Base-by-base conservation (phyloP, 1,284 basidiomycete species). In the Moesziomyces parantarcticus region DNA sequence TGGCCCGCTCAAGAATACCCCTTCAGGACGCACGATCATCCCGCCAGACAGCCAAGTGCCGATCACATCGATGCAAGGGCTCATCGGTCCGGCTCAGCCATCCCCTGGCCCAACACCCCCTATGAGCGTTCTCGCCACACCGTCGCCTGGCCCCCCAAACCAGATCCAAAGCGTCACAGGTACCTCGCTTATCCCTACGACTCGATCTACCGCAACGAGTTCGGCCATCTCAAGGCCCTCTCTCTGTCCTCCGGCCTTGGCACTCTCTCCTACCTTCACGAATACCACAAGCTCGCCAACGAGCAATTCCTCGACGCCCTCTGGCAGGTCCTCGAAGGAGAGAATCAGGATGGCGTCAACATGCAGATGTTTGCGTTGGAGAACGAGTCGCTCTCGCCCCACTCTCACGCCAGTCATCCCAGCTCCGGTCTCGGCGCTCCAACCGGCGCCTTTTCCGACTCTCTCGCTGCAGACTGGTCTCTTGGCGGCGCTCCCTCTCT, bases 281-380 rank as follows among this genome's bases (percentile, higher is more conserved):
- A 74, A 44, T 74, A 74, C 43, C 71, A 74, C 58, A 74, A 74
- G 43, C 52, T 74, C 23, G 71, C 71, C 34, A 74, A 74, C 53
- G 71, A 74, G 46, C 71, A 74, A 29, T 69, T 74, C 39, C 71
- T 74, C 23, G 71, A 74, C 36, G 71, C 71, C 9, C 49, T 74
- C 20, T 74, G 71, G 71, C 71, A 74, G 29, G 71, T 74, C 1
- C 56, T 74, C 29, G 71, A 74, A 21, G 66, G 71, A 6, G 70
- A 73, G 22, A 67, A 67, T 14, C 70, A 73, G 50, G 70, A 73
- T 23, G 61, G 58, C 43, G 68, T 50, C 50, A 66, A 71, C 46
- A 74, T 68, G 61, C 66, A 68, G 23, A 66, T 68, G 61, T 74
- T 74, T 51, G 66, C 71, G 5, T 58, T 74, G 39, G 71, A 74